Evolutionary conservation across 306 rosid genomes (phyloP), one percentile per base, ranked within the genome.

Genomic region (Datisca glomerata): DNA sequence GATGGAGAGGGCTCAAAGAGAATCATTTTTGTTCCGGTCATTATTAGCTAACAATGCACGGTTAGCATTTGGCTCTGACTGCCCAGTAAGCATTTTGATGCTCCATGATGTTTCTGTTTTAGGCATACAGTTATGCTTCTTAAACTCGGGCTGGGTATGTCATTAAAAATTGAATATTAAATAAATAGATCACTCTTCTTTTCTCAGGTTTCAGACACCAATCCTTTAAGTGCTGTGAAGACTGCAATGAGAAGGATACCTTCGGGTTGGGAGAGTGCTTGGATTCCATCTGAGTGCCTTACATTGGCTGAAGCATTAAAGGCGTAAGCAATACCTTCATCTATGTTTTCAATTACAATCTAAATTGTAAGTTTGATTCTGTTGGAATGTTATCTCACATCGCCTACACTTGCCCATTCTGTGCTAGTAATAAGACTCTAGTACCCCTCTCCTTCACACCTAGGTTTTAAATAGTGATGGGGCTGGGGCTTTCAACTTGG

Each of bases 51-150:
- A 74, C 59, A 76, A 59, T 59, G 79, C 67, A 27, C 59, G 28
- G 11, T 54, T 86, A 59, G 71, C 79, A 35, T 69, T 81, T 69
- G 94, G 94, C 60, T 86, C 96, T 38, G 92, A 81, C 63, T 81
- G 91, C 79, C 94, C 94, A 4, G 93, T 81, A 65, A 76, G 93
- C 61, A 20, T 53, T 12, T 17, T 15, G 38, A 35, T 20, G 14
- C 48, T 51, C 11, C 7, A 41, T 33, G 17, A 39, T 33, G 28
- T 28, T 28, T 49, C 18, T 51, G 18, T 48, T 38, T 27, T 17
- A 21, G 7, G 21, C n/a, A 36, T 34, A 24, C 51, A 36, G 41
- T 54, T 14, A 22, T 56, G 54, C 18, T 6, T 10, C 9, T 31
- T n/a, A n/a, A 31, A 31, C 36, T 31, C 13, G 1, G n/a, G 2